Evolutionary conservation across 2,329 filamentous ascomycete genomes (phyloP), one percentile per base, ranked within the genome.

Genomic region (Beauveria sp.): DNA sequence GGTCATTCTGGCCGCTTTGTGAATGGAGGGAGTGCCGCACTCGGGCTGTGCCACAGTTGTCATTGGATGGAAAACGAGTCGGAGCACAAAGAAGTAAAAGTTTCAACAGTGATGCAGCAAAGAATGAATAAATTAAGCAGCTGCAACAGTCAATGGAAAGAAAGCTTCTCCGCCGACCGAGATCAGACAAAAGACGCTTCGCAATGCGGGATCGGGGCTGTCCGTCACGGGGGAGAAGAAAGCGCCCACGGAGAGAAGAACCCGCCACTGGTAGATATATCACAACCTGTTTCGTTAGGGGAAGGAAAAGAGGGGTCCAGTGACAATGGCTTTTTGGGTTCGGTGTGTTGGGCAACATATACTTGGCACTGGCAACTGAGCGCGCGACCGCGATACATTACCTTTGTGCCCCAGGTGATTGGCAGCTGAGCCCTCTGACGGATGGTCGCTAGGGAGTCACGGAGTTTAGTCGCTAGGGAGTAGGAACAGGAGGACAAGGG

Each of bases 1-100:
- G 60, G 70, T 69, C 74, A 73, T 74, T 40, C 9, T 55, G 10
- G 34, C 30, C 14, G 42, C 30, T 42, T 28, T 28, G 64, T 46
- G 58, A 50, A 24, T 34, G n/a, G n/a, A 55, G 34, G 42, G 10
- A 20, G 47, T 40, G 24, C 38, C 18, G 24, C 51, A 24, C 14
- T 55, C 46, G 28, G 30, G 55, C 16, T 22, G 28, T 14, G 20
- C 10, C 20, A 45, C 24, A 20, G 40, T 26, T 24, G 40, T 30
- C 9, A 3, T 14, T 28, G 10, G 3, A 24, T 28, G 30, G 55
- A 50, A 28, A n/a, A 9, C 14, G 16, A 10, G 26, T 12, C 20
- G 5, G 18, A 14, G 24, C 7, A 28, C 20, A 40, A 14, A 20
- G n/a, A 43, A n/a, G 26, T 16, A 59, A 50, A 34, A 8, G 34